A percentile compares a stretch with the other conserved stretches of the same genome.
These are phyloP conservation scores for Cryptococcus depauperatus DNA, from an alignment of 1,284 basidiomycete species.

Conservation along the genomic window DNA sequence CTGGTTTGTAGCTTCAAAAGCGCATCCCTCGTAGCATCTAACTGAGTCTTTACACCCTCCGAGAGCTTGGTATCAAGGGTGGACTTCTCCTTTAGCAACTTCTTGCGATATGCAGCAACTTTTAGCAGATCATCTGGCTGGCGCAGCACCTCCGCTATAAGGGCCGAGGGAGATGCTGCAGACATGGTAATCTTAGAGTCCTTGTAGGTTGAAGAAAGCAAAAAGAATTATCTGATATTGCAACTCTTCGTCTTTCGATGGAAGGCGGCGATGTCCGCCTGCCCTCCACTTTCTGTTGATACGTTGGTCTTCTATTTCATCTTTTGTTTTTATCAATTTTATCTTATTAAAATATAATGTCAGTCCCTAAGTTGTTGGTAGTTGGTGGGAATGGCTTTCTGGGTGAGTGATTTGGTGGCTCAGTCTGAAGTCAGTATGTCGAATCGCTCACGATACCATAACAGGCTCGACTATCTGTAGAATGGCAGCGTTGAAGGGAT, in stretches of 20 bases:
- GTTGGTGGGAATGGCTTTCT: slow-evolving; percentile 94
- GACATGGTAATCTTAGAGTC: no score
- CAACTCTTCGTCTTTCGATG: no score
- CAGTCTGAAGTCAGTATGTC: not conserved
- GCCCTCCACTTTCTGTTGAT: no score
- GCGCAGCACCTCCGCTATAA: slow-evolving; percentile 62
- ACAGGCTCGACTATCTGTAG: slow-evolving; percentile 86
- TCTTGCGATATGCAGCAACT: slow-evolving; percentile 80
- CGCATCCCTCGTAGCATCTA: slow-evolving; percentile 83
- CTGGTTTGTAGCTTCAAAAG: slow-evolving; percentile 77
- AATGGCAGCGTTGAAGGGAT: slow-evolving; percentile 70
- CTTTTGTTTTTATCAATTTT: no score
- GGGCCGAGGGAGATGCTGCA: slow-evolving; percentile 19
- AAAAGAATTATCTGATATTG: no score
- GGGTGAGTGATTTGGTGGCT: slow-evolving; percentile 49
- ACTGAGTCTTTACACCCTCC: slow-evolving; percentile 85
- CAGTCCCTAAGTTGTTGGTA: slow-evolving; percentile 56
- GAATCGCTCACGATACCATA: not conserved
- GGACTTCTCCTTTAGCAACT: slow-evolving; percentile 91
- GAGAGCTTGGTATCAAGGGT: slow-evolving; percentile 90
- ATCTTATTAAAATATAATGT: no score
- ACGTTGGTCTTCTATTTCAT: no score
- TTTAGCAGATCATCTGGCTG: slow-evolving; percentile 91
- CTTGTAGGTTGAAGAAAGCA: no score
- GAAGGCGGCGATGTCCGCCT: no score